phyloP scores from a whole-genome alignment of 2,329 filamentous ascomycete genomes.

The Xylariomycetidae sp. region DNA sequence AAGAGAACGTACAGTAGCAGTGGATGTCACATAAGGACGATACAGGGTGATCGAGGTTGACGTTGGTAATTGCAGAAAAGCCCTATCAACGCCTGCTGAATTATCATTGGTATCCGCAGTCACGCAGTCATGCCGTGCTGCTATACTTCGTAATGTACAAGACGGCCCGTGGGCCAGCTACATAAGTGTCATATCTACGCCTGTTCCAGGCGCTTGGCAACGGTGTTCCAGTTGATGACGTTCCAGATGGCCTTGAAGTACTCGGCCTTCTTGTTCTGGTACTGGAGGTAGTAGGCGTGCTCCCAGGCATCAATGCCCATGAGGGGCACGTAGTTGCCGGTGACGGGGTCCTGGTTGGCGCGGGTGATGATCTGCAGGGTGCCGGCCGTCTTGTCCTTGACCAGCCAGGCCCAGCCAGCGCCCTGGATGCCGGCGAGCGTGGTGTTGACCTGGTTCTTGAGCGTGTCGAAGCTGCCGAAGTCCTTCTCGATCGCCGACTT shows the following conservation, averaged over 20 bases:
- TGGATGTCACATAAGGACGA: too few species aligned
- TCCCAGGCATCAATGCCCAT: slow-evolving; percentile 62
- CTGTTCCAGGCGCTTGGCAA: slow-evolving; percentile 24
- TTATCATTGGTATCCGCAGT: too few species aligned
- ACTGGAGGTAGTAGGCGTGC: slow-evolving; percentile 55
- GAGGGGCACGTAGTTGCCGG: slow-evolving; percentile 42
- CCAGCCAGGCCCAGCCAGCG: slow-evolving; percentile 63
- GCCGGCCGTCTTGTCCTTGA: slow-evolving; percentile 43
- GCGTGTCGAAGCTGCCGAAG: slow-evolving; percentile 49
- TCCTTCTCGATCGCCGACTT: slow-evolving; percentile 45
- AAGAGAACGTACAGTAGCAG: too few species aligned
- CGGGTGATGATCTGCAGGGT: slow-evolving; percentile 54
- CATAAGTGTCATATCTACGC: slow-evolving; percentile 7
- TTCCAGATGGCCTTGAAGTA: slow-evolving; percentile 78
- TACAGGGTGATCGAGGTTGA: too few species aligned
- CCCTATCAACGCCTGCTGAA: too few species aligned
- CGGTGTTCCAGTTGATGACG: slow-evolving; percentile 63
- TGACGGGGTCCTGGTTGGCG: slow-evolving; percentile 58
- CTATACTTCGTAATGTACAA: slow-evolving; percentile 1
- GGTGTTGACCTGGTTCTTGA: slow-evolving; percentile 48
- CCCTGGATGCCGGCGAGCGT: slow-evolving; percentile 55
- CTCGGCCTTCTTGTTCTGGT: slow-evolving; percentile 77
- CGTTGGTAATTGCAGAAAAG: too few species aligned
- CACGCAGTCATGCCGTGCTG: too few species aligned
- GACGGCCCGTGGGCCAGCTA: too few species aligned